Evolutionary conservation across 768 basidiomycete genomes (phyloP).

Genomic region (Mycena sanguinolenta): DNA sequence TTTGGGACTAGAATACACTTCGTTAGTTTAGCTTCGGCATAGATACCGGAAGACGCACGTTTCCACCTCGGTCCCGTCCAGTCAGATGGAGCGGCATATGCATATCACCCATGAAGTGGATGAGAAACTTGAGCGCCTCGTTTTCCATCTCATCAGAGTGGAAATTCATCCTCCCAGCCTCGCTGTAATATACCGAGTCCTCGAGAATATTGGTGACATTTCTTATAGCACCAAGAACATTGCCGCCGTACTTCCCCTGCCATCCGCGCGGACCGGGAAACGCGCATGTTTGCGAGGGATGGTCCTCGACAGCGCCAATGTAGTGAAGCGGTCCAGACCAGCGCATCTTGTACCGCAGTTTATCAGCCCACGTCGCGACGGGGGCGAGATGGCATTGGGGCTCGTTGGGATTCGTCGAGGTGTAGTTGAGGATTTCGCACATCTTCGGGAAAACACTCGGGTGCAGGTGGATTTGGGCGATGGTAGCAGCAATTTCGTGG

Average conservation of each 20-base stretch:
- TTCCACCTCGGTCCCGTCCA: constrained; percentile 90
- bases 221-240: constrained; percentile 83
- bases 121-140: constrained; percentile 40
- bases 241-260: constrained; percentile 64
- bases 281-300: constrained; percentile 79
- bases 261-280: constrained; percentile 87
- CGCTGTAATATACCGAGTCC: constrained; percentile 39
- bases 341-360: constrained; percentile 68
- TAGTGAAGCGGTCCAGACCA: constrained; percentile 87
- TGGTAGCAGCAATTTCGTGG: constrained; percentile 93
- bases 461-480: constrained; percentile 93
- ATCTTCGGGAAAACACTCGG: constrained; percentile 76
- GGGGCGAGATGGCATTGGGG: constrained; percentile 84
- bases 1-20: constrained; percentile 79
- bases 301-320: constrained; percentile 79
- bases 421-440: constrained; percentile 76
- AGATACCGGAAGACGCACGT: constrained; percentile 46
- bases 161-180: constrained; percentile 33
- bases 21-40: too few relatives aligned
- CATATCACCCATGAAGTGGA: not conserved
- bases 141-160: constrained; percentile 58
- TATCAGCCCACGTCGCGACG: constrained; percentile 92
- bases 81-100: constrained; percentile 91
- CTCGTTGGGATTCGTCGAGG: constrained; percentile 47
- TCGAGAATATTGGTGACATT: constrained; percentile 80